Base-by-base conservation (phyloP, 2,329 filamentous ascomycete genomes). In the Fusarium albidum region DNA sequence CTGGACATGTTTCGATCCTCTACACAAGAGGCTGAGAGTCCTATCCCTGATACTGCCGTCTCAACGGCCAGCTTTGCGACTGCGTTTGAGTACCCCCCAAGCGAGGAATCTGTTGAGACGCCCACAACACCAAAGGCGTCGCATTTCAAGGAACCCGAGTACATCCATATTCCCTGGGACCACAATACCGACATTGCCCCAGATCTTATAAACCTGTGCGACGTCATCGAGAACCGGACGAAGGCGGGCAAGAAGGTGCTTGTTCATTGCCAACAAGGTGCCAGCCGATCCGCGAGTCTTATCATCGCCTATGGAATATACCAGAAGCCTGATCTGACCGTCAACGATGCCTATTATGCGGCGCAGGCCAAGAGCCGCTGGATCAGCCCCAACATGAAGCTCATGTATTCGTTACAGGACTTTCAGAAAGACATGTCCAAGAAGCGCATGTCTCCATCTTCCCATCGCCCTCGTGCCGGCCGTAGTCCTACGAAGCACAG, bases 341-440 rank as follows among this genome's bases (percentile, higher is more conserved):
- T 94, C 46, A 92, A 94, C 67, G 90, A 94, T 69, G 90, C 91
- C 3, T 95, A 95, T 69, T 86, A 92, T 69, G 83, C 87, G 3
- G 90, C 91, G 3, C 92, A 96, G 73, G 82, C 84, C 47, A 89
- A 89, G 74, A 95, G 91, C 72, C 86, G 82, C 68, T 96, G 91
- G 91, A 94, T 96, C 64, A 92, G 91, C 52, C 91, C 91, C 0
- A 96, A 96, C 72, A 96, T 96, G 91, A 91, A 91, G 63, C 79
- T 96, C 62, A 92, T 96, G 81, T 95, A 95, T 79, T 92, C 91
- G 63, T 77, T 96, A 40, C 90, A 93, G 70, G 90, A 94, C 67
- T 94, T 93, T 69, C 85, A 88, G 63, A 88, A 88, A 67, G 79
- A 87, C 41, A 71, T 88, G 4, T 73, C 79, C 2, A 81, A 79